Conservation (phyloP, 768 basidiomycete genomes). For the Gyrodon lividus region DNA sequence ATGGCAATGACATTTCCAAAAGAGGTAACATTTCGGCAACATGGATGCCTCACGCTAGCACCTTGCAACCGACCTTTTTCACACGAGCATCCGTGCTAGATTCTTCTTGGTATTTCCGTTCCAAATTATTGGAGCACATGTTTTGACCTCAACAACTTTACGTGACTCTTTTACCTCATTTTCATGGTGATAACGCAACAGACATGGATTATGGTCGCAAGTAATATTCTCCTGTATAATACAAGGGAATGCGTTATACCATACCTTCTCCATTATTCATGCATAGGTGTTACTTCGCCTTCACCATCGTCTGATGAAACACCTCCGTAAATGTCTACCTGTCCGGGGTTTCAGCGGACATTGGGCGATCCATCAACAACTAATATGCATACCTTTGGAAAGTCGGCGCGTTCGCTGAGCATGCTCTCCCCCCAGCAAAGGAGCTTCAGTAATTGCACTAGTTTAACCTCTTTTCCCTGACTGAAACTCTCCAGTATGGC, state of each 20-base stretch:
- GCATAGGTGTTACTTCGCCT: slow-evolving; percentile 22
- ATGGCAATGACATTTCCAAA: slow-evolving; percentile 17
- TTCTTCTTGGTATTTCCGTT: not conserved
- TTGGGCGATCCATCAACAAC: slow-evolving; percentile 13
- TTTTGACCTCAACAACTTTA: not conserved
- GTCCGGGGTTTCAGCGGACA: slow-evolving; percentile 25
- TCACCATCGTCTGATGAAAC: slow-evolving; percentile 11
- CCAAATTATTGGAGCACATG: not conserved
- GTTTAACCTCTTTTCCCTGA: slow-evolving; percentile 90
- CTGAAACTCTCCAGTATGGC: slow-evolving; percentile 91
- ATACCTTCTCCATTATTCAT: slow-evolving; percentile 16
- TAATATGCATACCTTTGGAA: slow-evolving; percentile 62
- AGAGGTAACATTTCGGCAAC: not conserved
- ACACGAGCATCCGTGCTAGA: not conserved
- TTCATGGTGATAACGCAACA: not conserved
- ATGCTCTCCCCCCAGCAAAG: slow-evolving; percentile 86
- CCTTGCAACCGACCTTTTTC: not conserved
- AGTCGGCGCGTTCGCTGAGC: slow-evolving; percentile 75
- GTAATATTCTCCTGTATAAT: not conserved
- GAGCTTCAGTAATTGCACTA: slow-evolving; percentile 78
- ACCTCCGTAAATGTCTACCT: slow-evolving; percentile 33
- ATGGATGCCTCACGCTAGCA: not conserved
- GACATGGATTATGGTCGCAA: not conserved
- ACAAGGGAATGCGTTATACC: slow-evolving; percentile 2
- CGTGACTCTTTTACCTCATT: not conserved